These are phyloP conservation scores for Phytophthora nicotianae DNA, from an alignment of 352 stramenopile genomes.

Conservation along the genomic window DNA sequence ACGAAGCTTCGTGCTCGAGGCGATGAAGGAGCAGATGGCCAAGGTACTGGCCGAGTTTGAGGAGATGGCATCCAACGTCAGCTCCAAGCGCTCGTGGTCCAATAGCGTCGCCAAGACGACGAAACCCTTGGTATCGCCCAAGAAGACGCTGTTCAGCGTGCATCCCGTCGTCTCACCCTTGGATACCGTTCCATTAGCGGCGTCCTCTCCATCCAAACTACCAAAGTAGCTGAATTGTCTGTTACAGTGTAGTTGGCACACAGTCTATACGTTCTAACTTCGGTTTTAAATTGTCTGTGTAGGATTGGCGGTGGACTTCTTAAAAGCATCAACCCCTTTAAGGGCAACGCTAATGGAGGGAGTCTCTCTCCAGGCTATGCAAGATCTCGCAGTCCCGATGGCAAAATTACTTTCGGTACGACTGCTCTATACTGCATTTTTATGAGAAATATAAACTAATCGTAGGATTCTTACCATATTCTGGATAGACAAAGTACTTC, in stretches of 20 bases:
- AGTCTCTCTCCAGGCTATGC: conserved; percentile 22
- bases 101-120: conserved; percentile 55
- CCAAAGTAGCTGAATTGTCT: conserved; percentile 44
- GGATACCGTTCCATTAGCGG: conserved; percentile 27
- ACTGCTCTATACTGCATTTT: neutral
- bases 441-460: neutral
- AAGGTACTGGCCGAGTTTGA: conserved; percentile 75
- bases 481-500: conserved; percentile 64
- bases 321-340: conserved; percentile 54
- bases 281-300: neutral
- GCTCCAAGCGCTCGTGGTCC: conserved; percentile 73
- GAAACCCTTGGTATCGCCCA: conserved; percentile 23
- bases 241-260: neutral
- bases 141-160: conserved; percentile 15
- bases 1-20: conserved; percentile 54
- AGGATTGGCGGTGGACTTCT: conserved; percentile 33
- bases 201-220: conserved; percentile 40
- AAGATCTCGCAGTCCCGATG: conserved; percentile 50
- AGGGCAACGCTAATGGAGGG: conserved; percentile 35
- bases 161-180: conserved; percentile 42
- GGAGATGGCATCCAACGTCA: conserved; percentile 55
- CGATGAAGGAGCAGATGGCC: conserved; percentile 72
- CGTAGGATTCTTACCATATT: conserved; percentile 3
- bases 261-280: conserved; percentile 1
- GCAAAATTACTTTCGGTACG: conserved; percentile 71